Evolutionary conservation across 2,329 filamentous ascomycete species (phyloP).

Genomic region (Neopestalotiopsis sp.): DNA sequence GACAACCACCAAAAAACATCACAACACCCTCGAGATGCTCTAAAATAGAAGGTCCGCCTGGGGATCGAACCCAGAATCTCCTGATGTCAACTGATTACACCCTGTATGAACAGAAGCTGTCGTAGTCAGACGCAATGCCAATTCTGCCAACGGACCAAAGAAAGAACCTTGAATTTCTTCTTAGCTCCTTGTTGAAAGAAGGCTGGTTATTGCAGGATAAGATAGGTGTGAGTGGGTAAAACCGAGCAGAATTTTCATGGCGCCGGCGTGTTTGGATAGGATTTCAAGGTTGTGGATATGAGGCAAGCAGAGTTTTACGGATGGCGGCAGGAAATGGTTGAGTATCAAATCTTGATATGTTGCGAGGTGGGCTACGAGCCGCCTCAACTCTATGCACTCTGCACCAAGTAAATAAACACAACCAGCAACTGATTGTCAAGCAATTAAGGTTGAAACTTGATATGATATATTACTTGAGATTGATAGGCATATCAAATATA

Average conservation of each 20-base stretch:
- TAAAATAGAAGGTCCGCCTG: neutral
- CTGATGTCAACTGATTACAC: neutral
- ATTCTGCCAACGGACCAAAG: neutral
- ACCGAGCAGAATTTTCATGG: neutral
- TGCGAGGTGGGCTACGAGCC: too few relatives aligned
- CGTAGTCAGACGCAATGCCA: conserved; percentile 2
- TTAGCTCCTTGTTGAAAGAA: neutral
- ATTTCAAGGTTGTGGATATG: neutral
- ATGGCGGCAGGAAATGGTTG: too few relatives aligned
- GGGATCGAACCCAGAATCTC: conserved; percentile 1
- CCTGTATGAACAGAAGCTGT: neutral
- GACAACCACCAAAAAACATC: neutral
- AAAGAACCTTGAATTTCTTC: too few relatives aligned
- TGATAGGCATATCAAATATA: too few relatives aligned
- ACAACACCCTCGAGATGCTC: neutral
- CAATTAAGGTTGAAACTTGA: too few relatives aligned
- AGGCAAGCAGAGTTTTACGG: too few relatives aligned
- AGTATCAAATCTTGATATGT: too few relatives aligned
- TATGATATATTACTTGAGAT: too few relatives aligned
- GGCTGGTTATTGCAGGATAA: neutral
- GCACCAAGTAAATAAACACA: too few relatives aligned
- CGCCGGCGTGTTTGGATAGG: neutral
- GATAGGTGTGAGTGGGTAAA: neutral
- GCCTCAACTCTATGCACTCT: too few relatives aligned
- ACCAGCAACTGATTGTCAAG: too few relatives aligned